Base-by-base conservation (phyloP, 805 yeast genomes). In the Brettanomyces nanus region DNA sequence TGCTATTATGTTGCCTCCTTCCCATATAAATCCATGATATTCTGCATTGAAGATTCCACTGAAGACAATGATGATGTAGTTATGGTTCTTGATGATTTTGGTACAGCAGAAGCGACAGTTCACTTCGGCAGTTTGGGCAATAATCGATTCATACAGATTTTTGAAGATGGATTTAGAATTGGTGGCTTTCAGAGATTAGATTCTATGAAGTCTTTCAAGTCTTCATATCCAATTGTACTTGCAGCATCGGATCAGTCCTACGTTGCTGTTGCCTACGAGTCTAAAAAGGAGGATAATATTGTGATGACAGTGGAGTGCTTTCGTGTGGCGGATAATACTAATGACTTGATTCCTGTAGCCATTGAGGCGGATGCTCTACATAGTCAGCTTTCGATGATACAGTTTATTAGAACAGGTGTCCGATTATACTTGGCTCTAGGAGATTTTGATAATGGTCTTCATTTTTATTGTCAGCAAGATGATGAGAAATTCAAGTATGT, bases 81-180 rank as follows among this genome's bases (percentile, higher is more conserved):
- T 17, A 45, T 39, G 3, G 45, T 36, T 7, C 30, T 49, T 19
- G n/a, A 35, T 3, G 44, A 47, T 2, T 43, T 44, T 20, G 30
- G 32, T 10, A 27, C 37, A 6, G 25, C 35, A 26, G 41, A 45
- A 19, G 35, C 32, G 28, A 52, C 54, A 2, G 17, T 49, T 4
- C 37, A 41, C 4, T 46, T 49, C 35, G 33, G 35, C 4, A 20
- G 28, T 17, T 26, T 48, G 2, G 28, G 26, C 2, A 29, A 34
- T 19, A 41, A 37, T 4, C 31, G 25, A 4, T 52, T 39, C 25
- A 36, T 53, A 6, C 59, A 53, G 33, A 40, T 54, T 18, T 22
- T 44, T 13, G 48, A 44, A 28, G 30, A 40, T 19, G 46, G 51
- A 0, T 49, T 53, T 56, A 43, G 54, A 37, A 38, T 49, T 4